Percentiles rank a stretch among this genome's conserved stretches.
phyloP scores from a whole-genome alignment of 495 filamentous ascomycete species.

The Pseudomonodictys pantanalensis region DNA sequence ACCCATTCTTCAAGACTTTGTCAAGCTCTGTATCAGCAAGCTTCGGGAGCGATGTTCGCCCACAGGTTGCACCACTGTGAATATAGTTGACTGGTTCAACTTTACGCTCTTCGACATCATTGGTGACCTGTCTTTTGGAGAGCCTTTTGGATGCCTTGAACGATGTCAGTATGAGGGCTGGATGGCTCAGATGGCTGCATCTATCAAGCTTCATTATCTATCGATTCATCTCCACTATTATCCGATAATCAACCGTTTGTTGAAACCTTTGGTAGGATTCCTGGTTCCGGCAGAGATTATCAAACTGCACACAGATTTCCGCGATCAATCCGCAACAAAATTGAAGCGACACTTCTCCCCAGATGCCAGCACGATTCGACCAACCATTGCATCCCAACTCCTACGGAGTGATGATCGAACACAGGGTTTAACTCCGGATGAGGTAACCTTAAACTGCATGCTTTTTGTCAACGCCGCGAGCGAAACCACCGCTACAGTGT shows the following conservation, averaged over 20 bases:
- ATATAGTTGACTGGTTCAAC: constrained; percentile 37
- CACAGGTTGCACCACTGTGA: constrained; percentile 18
- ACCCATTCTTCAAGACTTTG: constrained; percentile 32
- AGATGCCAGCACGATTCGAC: constrained; percentile 3
- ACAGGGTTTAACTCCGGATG: constrained; percentile 20
- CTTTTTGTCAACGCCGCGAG: constrained; percentile 23
- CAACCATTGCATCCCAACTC: constrained; percentile 42
- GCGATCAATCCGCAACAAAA: constrained; percentile 5
- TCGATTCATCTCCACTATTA: constrained; percentile 10
- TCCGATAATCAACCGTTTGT: constrained; percentile 6
- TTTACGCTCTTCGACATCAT: constrained; percentile 40
- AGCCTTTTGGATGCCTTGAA: constrained; percentile 38
- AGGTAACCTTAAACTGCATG: constrained; percentile 10
- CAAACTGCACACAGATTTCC: constrained; percentile 9
- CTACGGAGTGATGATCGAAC: constrained; percentile 24
- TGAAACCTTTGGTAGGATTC: constrained; percentile 7
- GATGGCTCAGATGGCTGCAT: constrained; percentile 10
- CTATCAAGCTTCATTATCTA: constrained; percentile 10
- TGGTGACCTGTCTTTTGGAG: constrained; percentile 39
- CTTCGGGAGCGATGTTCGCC: constrained; percentile 12
- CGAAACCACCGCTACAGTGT: constrained; percentile 31
- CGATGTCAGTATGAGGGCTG: constrained; percentile 7
- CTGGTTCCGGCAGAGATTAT: constrained; percentile 7
- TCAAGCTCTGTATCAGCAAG: constrained; percentile 27
- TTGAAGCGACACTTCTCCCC: constrained; percentile 4